Evolutionary conservation across 2,329 filamentous ascomycete species (phyloP), one percentile per base, ranked within the genome.

Genomic region (Blastomyces gilchristii): DNA sequence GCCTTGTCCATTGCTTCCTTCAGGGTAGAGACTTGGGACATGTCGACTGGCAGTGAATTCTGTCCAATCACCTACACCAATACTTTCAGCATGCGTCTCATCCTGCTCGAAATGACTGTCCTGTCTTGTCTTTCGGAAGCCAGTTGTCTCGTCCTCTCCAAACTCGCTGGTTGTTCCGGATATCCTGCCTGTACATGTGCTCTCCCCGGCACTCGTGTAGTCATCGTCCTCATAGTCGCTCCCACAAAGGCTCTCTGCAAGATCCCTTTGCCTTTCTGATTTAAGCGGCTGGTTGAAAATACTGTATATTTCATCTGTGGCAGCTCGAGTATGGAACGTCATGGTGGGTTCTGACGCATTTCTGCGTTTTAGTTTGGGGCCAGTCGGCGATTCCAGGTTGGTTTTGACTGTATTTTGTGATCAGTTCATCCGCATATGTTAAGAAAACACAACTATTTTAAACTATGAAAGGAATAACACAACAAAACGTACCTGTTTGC

Each of bases 281-380:
- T 82, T 82, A 45, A 93, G 75, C 1, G 94, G 93, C 63, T 94
- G 89, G 71, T 94, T 97, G 77, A 97, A 99, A 58, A 99, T 90
- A 63, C 91, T 91, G 71, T 97, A 97, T 61, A 99, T 97, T 69
- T 99, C 94, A 69, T 97, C 92, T 66, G 93, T 97, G 4, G 94
- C 94, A 67, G 94, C 93, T 69, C 85, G 90, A 14, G 94, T 99
- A 72, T 97, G 91, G 67, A 99, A 85, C 0, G 94, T 99, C 92
- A 99, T 97, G 1, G 94, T 99, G n/a, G 92, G 90, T 75, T 97
- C 93, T 45, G 81, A 77, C 12, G 81, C 82, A 60, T 86, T 87
- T 73, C 89, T 94, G 74, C 90, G 90, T 67, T 87, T 88, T 62
- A 93, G 82, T 75, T 95, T 97, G 3, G 86, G 86, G n/a, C 87